Conservation (phyloP, 306 rosid species). For the Sophora flavescens region DNA sequence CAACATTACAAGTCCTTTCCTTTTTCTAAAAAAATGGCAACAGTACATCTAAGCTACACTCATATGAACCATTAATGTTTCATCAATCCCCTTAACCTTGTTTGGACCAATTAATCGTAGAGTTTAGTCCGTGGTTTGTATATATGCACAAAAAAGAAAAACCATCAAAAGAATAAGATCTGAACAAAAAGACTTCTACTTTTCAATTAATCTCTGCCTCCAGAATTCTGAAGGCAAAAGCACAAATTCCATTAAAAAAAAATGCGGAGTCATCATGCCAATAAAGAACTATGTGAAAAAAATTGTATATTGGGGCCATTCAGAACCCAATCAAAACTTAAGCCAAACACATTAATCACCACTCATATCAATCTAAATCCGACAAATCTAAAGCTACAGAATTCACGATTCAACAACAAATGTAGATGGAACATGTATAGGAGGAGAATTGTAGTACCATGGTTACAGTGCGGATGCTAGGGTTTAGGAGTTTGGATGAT, state of each 20-base stretch:
- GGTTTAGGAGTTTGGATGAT: not conserved
- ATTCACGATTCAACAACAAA: not conserved
- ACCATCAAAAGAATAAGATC: not conserved
- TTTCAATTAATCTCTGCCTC: not conserved
- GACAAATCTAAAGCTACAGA: not conserved
- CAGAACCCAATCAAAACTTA: not conserved
- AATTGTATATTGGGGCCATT: not conserved
- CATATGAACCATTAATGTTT: not conserved
- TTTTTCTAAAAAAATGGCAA: not conserved
- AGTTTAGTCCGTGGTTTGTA: not conserved
- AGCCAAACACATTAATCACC: not conserved
- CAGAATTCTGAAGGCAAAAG: not conserved
- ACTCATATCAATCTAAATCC: not conserved
- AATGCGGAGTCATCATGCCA: not conserved
- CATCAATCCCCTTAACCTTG: not conserved
- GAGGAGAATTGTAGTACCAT: slow-evolving; percentile 1
- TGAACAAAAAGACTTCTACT: not conserved
- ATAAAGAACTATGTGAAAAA: not conserved
- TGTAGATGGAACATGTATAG: not conserved
- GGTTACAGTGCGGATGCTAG: not conserved
- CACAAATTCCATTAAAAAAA: not conserved
- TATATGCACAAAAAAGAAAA: not conserved
- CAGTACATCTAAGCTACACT: not conserved
- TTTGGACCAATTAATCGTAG: not conserved
- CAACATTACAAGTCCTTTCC: not conserved